Evolutionary conservation across 1,284 basidiomycete genomes (phyloP).

Genomic region (Schizopora paradoxa): DNA sequence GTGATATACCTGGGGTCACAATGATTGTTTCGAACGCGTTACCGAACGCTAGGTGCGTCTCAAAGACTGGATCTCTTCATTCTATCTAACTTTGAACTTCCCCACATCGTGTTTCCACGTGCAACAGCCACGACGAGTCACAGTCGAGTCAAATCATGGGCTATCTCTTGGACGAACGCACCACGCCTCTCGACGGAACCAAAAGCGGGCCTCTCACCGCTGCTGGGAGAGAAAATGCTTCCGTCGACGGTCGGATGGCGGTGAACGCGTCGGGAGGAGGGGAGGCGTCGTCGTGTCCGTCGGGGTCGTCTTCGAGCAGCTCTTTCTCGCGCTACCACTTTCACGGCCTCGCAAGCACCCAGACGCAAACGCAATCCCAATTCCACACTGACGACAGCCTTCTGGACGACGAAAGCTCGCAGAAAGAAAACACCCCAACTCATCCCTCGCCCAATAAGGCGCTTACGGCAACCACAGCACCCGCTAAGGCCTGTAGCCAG

Average conservation of each 20-base stretch:
- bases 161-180: slow-evolving; percentile 8
- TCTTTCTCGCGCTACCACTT: slow-evolving; percentile 44
- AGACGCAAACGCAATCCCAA: slow-evolving; percentile 40
- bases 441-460: slow-evolving; percentile 14
- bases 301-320: not conserved
- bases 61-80: too few species aligned
- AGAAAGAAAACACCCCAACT: slow-evolving; percentile 44
- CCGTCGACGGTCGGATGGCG: slow-evolving; percentile 4
- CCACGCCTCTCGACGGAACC: slow-evolving; percentile 2
- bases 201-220: not conserved
- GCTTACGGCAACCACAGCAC: not conserved
- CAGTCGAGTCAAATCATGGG: slow-evolving; percentile 16
- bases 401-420: slow-evolving; percentile 36
- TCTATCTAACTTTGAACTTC: too few species aligned
- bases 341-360: slow-evolving; percentile 46
- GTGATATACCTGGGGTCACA: too few species aligned
- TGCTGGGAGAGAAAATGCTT: not conserved
- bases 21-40: too few species aligned
- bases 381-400: slow-evolving; percentile 27
- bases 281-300: slow-evolving; percentile 4
- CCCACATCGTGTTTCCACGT: not conserved
- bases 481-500: too few species aligned
- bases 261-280: slow-evolving; percentile 2
- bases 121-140: slow-evolving; percentile 11
- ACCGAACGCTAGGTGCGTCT: too few species aligned